Evolutionary conservation across 2,329 filamentous ascomycete genomes (phyloP), one percentile per base, ranked within the genome.

Genomic region (Fulvia fulva): DNA sequence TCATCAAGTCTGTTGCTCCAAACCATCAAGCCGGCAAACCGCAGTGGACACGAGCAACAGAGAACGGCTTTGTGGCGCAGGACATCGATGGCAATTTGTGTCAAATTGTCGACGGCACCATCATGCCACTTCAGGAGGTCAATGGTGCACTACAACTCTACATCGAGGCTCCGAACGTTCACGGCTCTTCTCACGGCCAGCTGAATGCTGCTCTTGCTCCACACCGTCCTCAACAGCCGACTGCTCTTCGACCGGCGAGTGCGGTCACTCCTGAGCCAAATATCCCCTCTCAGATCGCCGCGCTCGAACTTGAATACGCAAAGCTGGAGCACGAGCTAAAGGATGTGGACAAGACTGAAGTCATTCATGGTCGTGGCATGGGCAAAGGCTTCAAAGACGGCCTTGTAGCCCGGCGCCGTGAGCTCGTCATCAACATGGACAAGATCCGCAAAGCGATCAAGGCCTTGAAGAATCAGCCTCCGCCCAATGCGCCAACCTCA

Each of bases 321-420:
- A 74, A 72, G 61, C 68, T 72, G 19, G 70, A 74, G 28, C 61
- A 68, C 32, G 71, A 75, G 63, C 63, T 67, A 22, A 73, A 67
- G 58, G 67, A 70, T n/a, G 59, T 75, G 34, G 67, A 74, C 67
- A 73, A 73, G 64, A 68, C 67, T 2, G 73, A 75, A 56, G 73
- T 72, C 23, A 63, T 74, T 22, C 69, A 74, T 52, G 68, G 70
- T 30, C 65, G 66, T 37, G 63, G 64, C 12, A 70, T 75, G 70
- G 58, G 60, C 30, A 67, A 66, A 52, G 61, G 58, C 41, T 67
- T 70, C 28, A 71, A 66, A 59, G 64, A 68, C 9, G 67, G 67
- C 34, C 66, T 75, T 8, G 58, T 72, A 32, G 60, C 64, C 28
- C 70, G 68, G 58, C 72, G 72, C 41, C 67, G 69, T 25, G 68